Percentiles rank a stretch among this genome's conserved stretches.
Evolutionary conservation across 805 yeast species (phyloP).

Genomic region (Teunomyces panamensis): DNA sequence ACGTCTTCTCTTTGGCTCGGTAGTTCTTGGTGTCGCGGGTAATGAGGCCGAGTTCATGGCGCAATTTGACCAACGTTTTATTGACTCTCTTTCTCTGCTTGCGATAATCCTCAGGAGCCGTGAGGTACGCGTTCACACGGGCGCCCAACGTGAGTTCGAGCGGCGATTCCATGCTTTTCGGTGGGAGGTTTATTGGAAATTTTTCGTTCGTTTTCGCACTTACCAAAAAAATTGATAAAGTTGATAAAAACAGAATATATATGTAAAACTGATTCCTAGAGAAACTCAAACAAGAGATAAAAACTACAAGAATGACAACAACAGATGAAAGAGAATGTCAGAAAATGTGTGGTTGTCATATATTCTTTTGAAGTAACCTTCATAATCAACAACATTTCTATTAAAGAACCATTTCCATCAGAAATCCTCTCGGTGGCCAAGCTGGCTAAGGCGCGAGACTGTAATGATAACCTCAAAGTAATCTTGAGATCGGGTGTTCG

Average conservation of each 20-base stretch:
- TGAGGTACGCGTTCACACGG: conserved; percentile 61
- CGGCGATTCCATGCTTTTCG: conserved; percentile 42
- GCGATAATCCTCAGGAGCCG: conserved; percentile 65
- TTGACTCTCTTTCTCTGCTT: conserved; percentile 65
- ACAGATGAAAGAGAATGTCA: too few relatives aligned
- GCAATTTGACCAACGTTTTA: conserved; percentile 58
- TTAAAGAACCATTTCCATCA: background rate
- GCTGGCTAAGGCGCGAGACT: conserved; percentile 52
- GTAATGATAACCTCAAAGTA: conserved; percentile 37
- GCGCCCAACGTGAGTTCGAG: conserved; percentile 48
- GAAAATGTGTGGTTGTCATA: too few relatives aligned
- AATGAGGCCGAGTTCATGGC: conserved; percentile 60
- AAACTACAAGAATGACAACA: too few relatives aligned
- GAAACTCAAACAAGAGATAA: too few relatives aligned
- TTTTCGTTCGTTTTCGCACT: background rate
- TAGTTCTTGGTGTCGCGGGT: conserved; percentile 68
- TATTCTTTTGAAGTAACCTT: too few relatives aligned
- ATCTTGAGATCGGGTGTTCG: conserved; percentile 52
- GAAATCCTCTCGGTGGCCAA: conserved; percentile 43
- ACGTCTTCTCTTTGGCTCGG: conserved; percentile 44
- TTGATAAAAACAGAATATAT: too few relatives aligned
- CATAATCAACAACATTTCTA: background rate
- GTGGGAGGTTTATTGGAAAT: background rate
- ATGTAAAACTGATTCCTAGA: too few relatives aligned
- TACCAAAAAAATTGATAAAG: background rate